Evolutionary conservation across 495 filamentous ascomycete genomes (phyloP).

Genomic region (Cercophora sp.): DNA sequence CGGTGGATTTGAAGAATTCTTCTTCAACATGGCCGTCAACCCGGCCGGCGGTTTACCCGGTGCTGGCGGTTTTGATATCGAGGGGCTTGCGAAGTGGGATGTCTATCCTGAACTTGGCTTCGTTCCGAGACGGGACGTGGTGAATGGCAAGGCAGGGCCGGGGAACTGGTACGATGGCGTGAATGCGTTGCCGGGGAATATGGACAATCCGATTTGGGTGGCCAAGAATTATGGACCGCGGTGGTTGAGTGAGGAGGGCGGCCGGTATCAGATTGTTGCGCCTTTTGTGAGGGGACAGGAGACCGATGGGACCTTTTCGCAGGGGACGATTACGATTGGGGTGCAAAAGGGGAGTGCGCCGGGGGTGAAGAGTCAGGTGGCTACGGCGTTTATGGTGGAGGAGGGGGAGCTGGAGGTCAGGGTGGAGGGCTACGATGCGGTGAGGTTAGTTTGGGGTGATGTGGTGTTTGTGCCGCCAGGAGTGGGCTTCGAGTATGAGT

Average conservation of each 20-base stretch:
- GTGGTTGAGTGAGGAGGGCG: constrained; percentile 29
- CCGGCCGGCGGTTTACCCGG: neutral
- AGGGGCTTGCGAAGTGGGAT: constrained; percentile 31
- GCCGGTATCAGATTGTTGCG: constrained; percentile 40
- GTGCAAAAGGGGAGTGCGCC: neutral
- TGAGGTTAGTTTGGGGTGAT: constrained; percentile 31
- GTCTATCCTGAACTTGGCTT: constrained; percentile 40
- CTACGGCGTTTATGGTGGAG: constrained; percentile 39
- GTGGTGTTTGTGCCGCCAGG: constrained; percentile 36
- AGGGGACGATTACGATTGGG: constrained; percentile 32
- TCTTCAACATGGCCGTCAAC: neutral
- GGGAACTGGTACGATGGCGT: constrained; percentile 31
- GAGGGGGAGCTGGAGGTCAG: constrained; percentile 35
- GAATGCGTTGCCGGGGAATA: constrained; percentile 26
- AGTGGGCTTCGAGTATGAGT: constrained; percentile 32
- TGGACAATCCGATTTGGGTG: constrained; percentile 35
- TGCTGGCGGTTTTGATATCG: constrained; percentile 19
- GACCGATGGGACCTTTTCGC: constrained; percentile 35
- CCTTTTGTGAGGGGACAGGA: constrained; percentile 38
- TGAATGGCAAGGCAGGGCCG: constrained; percentile 29
- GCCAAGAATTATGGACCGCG: constrained; percentile 42
- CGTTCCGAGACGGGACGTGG: constrained; percentile 30
- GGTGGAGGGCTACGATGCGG: constrained; percentile 29
- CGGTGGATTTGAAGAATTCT: constrained; percentile 41
- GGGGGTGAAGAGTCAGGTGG: constrained; percentile 15